Evolutionary conservation across 306 rosid species (phyloP).

Genomic region (Mimosa pudica): DNA sequence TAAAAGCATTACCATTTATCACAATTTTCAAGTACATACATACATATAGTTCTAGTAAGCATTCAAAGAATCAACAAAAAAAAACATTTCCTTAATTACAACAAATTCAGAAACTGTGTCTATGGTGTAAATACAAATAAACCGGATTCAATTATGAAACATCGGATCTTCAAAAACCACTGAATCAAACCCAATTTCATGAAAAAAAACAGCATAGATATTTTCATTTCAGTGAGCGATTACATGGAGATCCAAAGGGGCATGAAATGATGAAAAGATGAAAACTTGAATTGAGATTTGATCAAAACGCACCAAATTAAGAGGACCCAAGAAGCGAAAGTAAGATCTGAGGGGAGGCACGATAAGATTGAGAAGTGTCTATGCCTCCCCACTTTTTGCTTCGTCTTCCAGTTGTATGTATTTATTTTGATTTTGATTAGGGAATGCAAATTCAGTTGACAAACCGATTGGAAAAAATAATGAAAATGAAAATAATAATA

Average conservation of each 20-base stretch:
- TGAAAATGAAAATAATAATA: neutral
- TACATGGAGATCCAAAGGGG: slow-evolving; percentile 60
- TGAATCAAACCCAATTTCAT: slow-evolving; percentile 54
- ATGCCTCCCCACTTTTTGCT: slow-evolving; percentile 68
- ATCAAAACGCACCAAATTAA: slow-evolving; percentile 66
- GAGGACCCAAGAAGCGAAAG: slow-evolving; percentile 66
- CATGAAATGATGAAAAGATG: slow-evolving; percentile 44
- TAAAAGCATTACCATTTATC: slow-evolving; percentile 41
- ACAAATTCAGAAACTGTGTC: slow-evolving; percentile 51
- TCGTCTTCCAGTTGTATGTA: slow-evolving; percentile 61
- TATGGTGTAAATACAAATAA: slow-evolving; percentile 53
- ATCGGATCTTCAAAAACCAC: slow-evolving; percentile 84
- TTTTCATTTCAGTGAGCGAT: slow-evolving; percentile 41
- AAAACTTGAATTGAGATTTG: slow-evolving; percentile 65
- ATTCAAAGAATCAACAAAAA: slow-evolving; percentile 33
- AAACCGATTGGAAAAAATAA: slow-evolving; percentile 51
- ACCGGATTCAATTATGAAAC: slow-evolving; percentile 60
- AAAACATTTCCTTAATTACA: slow-evolving; percentile 50
- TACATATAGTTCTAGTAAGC: slow-evolving; percentile 31
- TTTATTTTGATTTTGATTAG: slow-evolving; percentile 44
- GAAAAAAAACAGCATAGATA: slow-evolving; percentile 39
- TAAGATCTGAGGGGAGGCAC: slow-evolving; percentile 98
- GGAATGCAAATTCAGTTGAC: slow-evolving; percentile 76
- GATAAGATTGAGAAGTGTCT: slow-evolving; percentile 62
- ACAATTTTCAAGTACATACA: slow-evolving; percentile 32